phyloP scores from a whole-genome alignment of 768 basidiomycete species.

The Asterophora lycoperdoides region DNA sequence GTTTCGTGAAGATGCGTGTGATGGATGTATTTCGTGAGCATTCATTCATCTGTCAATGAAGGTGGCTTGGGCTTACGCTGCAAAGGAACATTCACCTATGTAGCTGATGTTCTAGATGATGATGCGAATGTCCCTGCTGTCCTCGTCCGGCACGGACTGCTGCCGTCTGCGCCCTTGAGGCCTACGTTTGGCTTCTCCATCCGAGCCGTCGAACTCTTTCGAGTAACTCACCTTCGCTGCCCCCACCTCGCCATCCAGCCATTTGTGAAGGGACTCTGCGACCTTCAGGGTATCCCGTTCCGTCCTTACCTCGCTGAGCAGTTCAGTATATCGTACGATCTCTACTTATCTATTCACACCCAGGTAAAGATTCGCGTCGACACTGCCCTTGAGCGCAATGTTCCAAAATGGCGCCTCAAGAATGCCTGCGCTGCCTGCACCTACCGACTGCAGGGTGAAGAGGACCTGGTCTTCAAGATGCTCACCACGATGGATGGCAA shows the following conservation, averaged over 20 bases:
- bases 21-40: too few relatives aligned
- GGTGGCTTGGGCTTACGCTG: too few relatives aligned
- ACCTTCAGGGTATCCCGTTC: slow-evolving; percentile 10
- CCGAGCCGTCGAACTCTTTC: slow-evolving; percentile 21
- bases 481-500: slow-evolving; percentile 26
- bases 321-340: slow-evolving; percentile 24
- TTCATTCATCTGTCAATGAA: too few relatives aligned
- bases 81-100: too few relatives aligned
- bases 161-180: slow-evolving; percentile 21
- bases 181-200: slow-evolving; percentile 19
- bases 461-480: slow-evolving; percentile 15
- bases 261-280: too few relatives aligned
- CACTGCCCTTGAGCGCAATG: slow-evolving; percentile 18
- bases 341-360: slow-evolving; percentile 18
- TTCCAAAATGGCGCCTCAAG: slow-evolving; percentile 20
- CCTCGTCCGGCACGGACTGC: slow-evolving; percentile 20
- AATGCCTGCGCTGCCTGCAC: slow-evolving; percentile 26
- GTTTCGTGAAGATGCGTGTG: too few relatives aligned
- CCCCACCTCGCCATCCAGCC: slow-evolving; percentile 25
- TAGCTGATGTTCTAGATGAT: too few relatives aligned
- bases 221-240: slow-evolving; percentile 15
- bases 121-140: slow-evolving; percentile 1
- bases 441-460: slow-evolving; percentile 23
- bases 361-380: slow-evolving; percentile 12
- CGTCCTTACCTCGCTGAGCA: slow-evolving; percentile 15